Percentiles rank a stretch among this genome's conserved stretches.
Conservation (phyloP, 371 early-diverging fungal genomes). For the Mortierella sp. region DNA sequence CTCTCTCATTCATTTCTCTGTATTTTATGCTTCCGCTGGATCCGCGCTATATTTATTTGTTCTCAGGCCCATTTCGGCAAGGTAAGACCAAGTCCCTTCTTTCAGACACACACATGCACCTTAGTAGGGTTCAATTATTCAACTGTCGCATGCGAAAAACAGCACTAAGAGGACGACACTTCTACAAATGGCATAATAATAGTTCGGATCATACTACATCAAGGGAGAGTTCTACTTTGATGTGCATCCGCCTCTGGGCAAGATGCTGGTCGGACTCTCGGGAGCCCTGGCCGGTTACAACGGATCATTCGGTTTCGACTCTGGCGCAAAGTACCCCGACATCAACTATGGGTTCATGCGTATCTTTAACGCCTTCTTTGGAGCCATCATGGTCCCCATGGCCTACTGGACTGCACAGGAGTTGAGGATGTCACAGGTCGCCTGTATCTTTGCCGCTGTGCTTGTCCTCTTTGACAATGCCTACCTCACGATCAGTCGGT, state of each 20-base stretch:
- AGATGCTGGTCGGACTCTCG: conserved; percentile 96
- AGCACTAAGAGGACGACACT: no score
- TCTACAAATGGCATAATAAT: conserved; percentile 4
- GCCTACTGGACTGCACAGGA: conserved; percentile 93
- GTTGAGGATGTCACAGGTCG: conserved; percentile 76
- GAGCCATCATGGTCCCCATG: conserved; percentile 94
- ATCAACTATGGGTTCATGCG: conserved; percentile 97
- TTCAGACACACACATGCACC: neutral
- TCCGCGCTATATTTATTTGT: neutral
- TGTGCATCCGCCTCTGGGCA: conserved; percentile 99
- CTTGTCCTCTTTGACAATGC: conserved; percentile 93
- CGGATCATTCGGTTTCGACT: conserved; percentile 93
- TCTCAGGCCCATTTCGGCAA: conserved; percentile 94
- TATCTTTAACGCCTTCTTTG: conserved; percentile 91
- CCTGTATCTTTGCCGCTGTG: conserved; percentile 78
- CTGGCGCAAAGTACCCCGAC: conserved; percentile 89
- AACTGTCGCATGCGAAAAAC: neutral
- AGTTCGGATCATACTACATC: conserved; percentile 96
- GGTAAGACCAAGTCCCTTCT: conserved; percentile 52
- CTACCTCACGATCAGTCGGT: conserved; percentile 90
- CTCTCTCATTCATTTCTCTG: conserved; percentile 28
- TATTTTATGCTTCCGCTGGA: conserved; percentile 17
- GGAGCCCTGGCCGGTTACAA: conserved; percentile 93
- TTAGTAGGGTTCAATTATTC: neutral
- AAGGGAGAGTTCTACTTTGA: conserved; percentile 98